phyloP scores from a whole-genome alignment of 2,329 filamentous ascomycete species.

The Hymenotorrendiella dingleyae region DNA sequence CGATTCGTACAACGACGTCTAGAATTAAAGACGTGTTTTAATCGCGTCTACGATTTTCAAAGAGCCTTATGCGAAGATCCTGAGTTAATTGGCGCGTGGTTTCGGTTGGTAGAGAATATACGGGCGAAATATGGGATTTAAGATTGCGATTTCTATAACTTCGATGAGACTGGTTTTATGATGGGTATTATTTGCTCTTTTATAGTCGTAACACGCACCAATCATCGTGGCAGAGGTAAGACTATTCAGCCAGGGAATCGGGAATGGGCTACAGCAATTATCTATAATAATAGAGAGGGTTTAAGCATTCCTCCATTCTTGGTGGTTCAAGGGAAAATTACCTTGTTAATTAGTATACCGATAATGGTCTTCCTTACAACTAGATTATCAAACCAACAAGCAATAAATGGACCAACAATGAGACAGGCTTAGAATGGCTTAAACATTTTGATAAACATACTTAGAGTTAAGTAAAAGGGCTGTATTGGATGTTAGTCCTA shows the following conservation, averaged over 20 bases:
- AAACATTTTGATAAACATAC: constrained; percentile 33
- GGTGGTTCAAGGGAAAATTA: constrained; percentile 21
- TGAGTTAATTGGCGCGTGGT: constrained; percentile 14
- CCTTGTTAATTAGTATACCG: constrained; percentile 23
- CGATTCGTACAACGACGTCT: constrained; percentile 11
- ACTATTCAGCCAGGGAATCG: no score
- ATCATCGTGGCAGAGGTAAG: no score
- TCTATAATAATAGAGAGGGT: constrained; percentile 21
- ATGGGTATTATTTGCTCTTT: constrained; percentile 22
- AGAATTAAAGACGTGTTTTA: constrained; percentile 13
- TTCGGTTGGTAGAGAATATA: constrained; percentile 13
- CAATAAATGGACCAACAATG: constrained; percentile 33
- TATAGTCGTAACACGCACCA: no score
- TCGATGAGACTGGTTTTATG: constrained; percentile 23
- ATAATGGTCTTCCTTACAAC: constrained; percentile 22
- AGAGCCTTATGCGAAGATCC: constrained; percentile 19
- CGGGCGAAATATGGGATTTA: constrained; percentile 15
- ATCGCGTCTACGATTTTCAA: constrained; percentile 8
- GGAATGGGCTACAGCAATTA: constrained; percentile 25
- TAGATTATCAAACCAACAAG: constrained; percentile 27
- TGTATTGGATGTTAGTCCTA: constrained; percentile 33
- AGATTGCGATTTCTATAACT: constrained; percentile 20
- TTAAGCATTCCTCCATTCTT: constrained; percentile 23
- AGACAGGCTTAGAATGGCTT: constrained; percentile 32
- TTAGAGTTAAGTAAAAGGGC: constrained; percentile 20